phyloP scores from a whole-genome alignment of 768 basidiomycete species.

The Suillus fuscotomentosus region DNA sequence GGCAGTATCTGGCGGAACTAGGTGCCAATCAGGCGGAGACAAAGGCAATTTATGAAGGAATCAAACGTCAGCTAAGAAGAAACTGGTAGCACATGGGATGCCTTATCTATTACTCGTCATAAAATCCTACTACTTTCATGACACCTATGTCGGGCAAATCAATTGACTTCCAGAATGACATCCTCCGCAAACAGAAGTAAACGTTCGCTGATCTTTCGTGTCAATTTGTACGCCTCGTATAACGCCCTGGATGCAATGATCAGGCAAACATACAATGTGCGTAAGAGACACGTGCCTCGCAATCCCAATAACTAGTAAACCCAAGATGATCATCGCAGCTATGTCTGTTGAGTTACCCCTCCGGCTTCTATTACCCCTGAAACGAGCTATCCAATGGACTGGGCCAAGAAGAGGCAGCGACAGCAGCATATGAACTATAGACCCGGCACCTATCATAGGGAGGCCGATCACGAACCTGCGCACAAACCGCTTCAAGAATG shows the following conservation, averaged over 20 bases:
- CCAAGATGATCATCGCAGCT: slow-evolving; percentile 62
- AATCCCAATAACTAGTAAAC: slow-evolving; percentile 60
- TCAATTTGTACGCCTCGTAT: slow-evolving; percentile 66
- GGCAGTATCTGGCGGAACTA: slow-evolving; percentile 72
- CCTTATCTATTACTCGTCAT: slow-evolving; percentile 1
- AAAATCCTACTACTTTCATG: neutral
- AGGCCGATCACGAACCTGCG: slow-evolving; percentile 76
- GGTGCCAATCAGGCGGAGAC: slow-evolving; percentile 62
- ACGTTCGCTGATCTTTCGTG: slow-evolving; percentile 56
- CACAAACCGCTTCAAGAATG: slow-evolving; percentile 55
- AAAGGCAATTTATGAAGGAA: slow-evolving; percentile 59
- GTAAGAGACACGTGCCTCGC: slow-evolving; percentile 46
- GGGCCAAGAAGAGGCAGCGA: slow-evolving; percentile 65
- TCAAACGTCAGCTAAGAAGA: slow-evolving; percentile 68
- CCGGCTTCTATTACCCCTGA: slow-evolving; percentile 51
- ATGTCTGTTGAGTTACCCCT: slow-evolving; percentile 60
- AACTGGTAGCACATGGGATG: slow-evolving; percentile 52
- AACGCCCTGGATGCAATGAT: slow-evolving; percentile 50
- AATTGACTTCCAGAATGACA: slow-evolving; percentile 75
- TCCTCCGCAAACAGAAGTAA: slow-evolving; percentile 72
- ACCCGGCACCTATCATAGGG: slow-evolving; percentile 75
- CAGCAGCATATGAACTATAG: slow-evolving; percentile 69
- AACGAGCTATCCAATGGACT: slow-evolving; percentile 68
- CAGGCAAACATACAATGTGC: slow-evolving; percentile 8
- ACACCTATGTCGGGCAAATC: slow-evolving; percentile 13